Evolutionary conservation across 495 filamentous ascomycete species (phyloP), one percentile per base, ranked within the genome.

Genomic region (Daldinia grandis): DNA sequence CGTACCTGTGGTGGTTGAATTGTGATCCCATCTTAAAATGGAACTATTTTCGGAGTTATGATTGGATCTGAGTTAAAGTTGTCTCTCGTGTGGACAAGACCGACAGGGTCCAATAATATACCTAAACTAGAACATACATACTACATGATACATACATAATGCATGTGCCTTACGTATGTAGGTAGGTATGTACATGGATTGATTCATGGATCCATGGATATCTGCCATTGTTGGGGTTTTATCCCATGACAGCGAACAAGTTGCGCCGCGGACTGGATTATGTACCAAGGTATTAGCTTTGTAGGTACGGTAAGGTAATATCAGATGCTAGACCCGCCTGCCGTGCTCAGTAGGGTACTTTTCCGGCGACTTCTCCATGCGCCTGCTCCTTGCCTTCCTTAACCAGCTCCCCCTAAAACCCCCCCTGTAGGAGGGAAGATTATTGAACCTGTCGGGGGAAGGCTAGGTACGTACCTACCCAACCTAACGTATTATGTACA

Each of bases 1-100:
- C 55, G 69, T 68, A 68, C 69, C 69, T 72, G 64, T 72, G 64
- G 68, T 66, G 55, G 64, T 64, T 63, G 64, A 58, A 60, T 68
- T 53, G 30, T 33, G 38, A 68, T 37, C 21, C 50, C 60, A 51
- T 19, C 38, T 50, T 51, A 69, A 69, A 58, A 53, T 54, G 38
- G 31, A 58, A 60, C 60, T 53, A 65, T 65, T 57, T 68, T 72
- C 69, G 69, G 64, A 56, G 49, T 10, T 25, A 28, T 72, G 69
- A 72, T 72, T 72, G 69, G 71, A 59, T 69, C 58, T 62, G 42
- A 59, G 42, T 62, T 51, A 58, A 60, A 62, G 62, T 28, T 63
- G 71, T 62, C 50, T 66, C 58, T 66, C 35, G 35, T 59, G 47
- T 19, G 40, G 54, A 14, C 50, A 60, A 58, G 60, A 64, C 53